Evolutionary conservation across 176 grass and related monocot species (phyloP).

Genomic region (Pontederia paniculata): DNA sequence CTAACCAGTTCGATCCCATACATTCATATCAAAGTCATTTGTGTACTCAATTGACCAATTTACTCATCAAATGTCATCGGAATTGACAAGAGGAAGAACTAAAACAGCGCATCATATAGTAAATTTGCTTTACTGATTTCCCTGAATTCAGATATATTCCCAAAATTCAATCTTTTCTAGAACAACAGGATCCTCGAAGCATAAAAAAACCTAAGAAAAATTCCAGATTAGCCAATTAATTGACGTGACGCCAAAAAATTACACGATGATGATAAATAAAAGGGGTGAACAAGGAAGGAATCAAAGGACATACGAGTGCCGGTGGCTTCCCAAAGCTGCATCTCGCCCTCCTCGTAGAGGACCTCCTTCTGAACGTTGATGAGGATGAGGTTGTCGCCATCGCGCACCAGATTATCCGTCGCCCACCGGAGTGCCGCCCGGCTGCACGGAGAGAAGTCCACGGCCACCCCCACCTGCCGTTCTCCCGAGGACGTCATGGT

Average conservation of each 20-base stretch:
- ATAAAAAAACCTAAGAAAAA: not conserved
- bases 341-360: constrained; percentile 53
- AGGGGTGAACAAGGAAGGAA: not conserved
- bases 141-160: not conserved
- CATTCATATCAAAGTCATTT: too few species aligned
- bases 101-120: too few species aligned
- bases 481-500: constrained; percentile 5
- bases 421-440: constrained; percentile 55
- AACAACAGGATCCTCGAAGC: not conserved
- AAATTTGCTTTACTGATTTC: not conserved
- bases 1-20: too few species aligned
- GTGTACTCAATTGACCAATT: too few species aligned
- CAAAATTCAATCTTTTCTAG: not conserved
- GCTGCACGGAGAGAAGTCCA: constrained; percentile 69
- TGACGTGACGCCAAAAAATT: not conserved
- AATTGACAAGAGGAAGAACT: too few species aligned
- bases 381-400: constrained; percentile 53
- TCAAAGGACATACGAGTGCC: constrained; percentile 33
- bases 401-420: constrained; percentile 48
- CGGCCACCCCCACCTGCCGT: constrained; percentile 45
- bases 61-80: too few species aligned
- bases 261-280: too few species aligned
- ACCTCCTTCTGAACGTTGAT: constrained; percentile 58
- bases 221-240: not conserved
- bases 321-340: constrained; percentile 67